Base-by-base conservation (phyloP, 2,329 filamentous ascomycete genomes). In the Sarocladium kiliense region DNA sequence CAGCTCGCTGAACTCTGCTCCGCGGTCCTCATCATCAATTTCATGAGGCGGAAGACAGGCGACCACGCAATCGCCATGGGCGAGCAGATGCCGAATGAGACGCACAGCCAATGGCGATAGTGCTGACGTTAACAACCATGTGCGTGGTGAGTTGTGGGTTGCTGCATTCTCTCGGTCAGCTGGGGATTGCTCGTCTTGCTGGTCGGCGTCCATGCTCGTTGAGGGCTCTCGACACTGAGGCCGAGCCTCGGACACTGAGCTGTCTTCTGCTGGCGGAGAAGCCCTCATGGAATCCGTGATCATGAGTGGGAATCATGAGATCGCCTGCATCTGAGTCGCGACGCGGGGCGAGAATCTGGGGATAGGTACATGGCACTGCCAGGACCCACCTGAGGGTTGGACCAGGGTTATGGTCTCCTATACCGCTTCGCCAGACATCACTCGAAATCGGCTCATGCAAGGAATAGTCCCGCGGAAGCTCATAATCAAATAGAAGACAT, bases 81-180 rank as follows among this genome's bases (percentile, higher is more conserved):
- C 84, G 49, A 97, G 85, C 42, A 96, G 79, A 63, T 90, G 83
- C 55, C 88, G 85, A 54, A 91, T 88, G 56, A 97, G 80, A 45
- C 89, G 87, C 58, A 96, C 88, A 54, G 87, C 87, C 60, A 97
- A 81, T 12, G 93, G 91, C 34, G 91, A 93, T 58, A 93, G 82
- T 32, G 90, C 89, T 57, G 89, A 87, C 11, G 92, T 96, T 61
- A 99, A 77, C 66, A 99, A 86, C 94, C 94, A 97, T 65, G 93
- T 90, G 65, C 93, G 87, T 53, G 92, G 91, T 30, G 82, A 86
- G 66, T 86, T 86, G 69, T 86, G 82, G 21, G 82, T 85, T 59
- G 83, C 81, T 84, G 71, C 63, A 56, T 65, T 60, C 57, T 56
- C 57, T 4, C 27, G 27, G 57, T 58, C 57, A 58, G 57, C 37